These are phyloP conservation scores for Aspergillus intermedius DNA, from an alignment of 2,329 filamentous ascomycete genomes.

Conservation along the genomic window DNA sequence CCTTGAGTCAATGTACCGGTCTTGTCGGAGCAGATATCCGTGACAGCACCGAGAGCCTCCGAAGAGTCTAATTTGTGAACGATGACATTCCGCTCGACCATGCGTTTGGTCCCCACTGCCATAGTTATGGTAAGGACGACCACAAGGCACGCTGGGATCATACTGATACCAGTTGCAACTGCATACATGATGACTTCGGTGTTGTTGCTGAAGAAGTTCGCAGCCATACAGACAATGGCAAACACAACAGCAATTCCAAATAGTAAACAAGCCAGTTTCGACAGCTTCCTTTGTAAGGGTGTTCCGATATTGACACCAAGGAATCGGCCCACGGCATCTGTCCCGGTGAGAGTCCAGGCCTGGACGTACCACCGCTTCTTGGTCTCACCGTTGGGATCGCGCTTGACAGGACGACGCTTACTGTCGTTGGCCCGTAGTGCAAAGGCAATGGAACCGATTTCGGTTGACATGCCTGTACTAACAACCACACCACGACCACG, in stretches of 20 bases:
- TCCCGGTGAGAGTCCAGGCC: conserved; percentile 47
- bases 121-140: conserved; percentile 64
- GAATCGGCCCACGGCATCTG: conserved; percentile 56
- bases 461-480: conserved; percentile 56
- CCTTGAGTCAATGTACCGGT: conserved; percentile 58
- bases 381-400: conserved; percentile 43
- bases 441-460: conserved; percentile 59
- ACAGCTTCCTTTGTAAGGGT: conserved; percentile 63
- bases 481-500: conserved; percentile 55
- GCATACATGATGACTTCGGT: conserved; percentile 61
- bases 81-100: conserved; percentile 53
- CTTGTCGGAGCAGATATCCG: conserved; percentile 53
- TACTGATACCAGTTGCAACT: conserved; percentile 52
- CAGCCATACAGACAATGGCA: conserved; percentile 61
- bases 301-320: conserved; percentile 64
- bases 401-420: conserved; percentile 47
- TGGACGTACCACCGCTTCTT: conserved; percentile 50
- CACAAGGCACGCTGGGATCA: conserved; percentile 58
- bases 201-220: conserved; percentile 50
- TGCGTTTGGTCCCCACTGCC: conserved; percentile 54
- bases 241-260: conserved; percentile 62
- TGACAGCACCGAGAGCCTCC: conserved; percentile 58
- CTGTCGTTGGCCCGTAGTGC: conserved; percentile 56
- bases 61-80: conserved; percentile 52
- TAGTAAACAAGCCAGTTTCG: conserved; percentile 59